Evolutionary conservation across 2,329 filamentous ascomycete species (phyloP), one percentile per base, ranked within the genome.

Genomic region (Nigrospora sphaerica): DNA sequence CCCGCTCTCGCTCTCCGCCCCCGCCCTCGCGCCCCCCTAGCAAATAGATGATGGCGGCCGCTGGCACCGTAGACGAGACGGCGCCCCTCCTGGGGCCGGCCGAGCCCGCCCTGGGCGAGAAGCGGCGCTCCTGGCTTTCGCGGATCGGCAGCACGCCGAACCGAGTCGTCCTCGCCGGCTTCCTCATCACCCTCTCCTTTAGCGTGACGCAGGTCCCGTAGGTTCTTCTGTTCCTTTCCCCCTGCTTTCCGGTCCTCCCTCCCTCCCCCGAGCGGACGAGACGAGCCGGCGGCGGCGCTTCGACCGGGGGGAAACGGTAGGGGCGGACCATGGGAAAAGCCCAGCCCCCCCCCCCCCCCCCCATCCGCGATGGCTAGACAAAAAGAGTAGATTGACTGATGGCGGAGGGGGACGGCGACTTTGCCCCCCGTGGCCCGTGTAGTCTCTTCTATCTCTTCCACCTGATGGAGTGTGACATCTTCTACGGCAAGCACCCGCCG

Each of bases 391-490:
- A 4, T 7, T 28, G 23, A 10, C 23, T 28, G 23, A 28, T 28
- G 23, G 10, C 7, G 23, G 23, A 9, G 10, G 6, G 5, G 2
- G 7, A 28, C 23, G 23, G 23, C 23, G 6, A 4, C 4, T 7
- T 10, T 9, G 5, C 23, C 7, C 5, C 6, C 23, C 7, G 23
- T 28, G 23, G 2, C n/a, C 12, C 3, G 23, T 35, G 32, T 32
- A 70, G 72, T 4, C 63, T 76, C 5, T 65, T 85, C 39, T 85
- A 84, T 61, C 80, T 83, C 19, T 86, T 88, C 54, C 80, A 81
- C 47, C 59, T 85, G 2, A 87, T 88, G 83, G 81, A 80, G 42
- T 88, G 85, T 62, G 80, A 88, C 46, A 74, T 77, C 44, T 88
- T 81, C 60, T 88, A 87, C 62, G 66, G 72, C 33, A 67, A 68